These are phyloP conservation scores for Collariella sp. DNA, from an alignment of 495 filamentous ascomycete species.

Conservation along the genomic window DNA sequence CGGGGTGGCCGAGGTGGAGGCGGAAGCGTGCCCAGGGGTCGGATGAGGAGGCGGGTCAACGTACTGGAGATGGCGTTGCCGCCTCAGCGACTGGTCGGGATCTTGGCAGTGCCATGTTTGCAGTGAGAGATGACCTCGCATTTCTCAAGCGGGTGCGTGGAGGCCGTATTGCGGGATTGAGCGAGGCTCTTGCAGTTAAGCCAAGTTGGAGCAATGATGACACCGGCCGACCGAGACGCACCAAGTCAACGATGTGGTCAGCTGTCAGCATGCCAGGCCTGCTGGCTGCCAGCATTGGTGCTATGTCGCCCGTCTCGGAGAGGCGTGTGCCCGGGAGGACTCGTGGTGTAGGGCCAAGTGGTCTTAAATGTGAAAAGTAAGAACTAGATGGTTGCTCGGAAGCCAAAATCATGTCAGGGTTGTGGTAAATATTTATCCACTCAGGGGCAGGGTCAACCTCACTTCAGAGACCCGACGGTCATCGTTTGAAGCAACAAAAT, in stretches of 20 bases:
- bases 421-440: too few relatives aligned
- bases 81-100: not conserved
- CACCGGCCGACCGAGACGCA: not conserved
- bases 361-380: too few relatives aligned
- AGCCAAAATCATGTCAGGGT: too few relatives aligned
- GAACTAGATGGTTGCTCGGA: too few relatives aligned
- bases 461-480: too few relatives aligned
- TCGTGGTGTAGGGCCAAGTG: too few relatives aligned
- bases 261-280: slow-evolving; percentile 6
- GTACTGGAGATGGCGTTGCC: not conserved
- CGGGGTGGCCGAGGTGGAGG: not conserved
- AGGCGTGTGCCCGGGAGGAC: too few relatives aligned
- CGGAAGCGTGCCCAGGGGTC: not conserved
- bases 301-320: not conserved
- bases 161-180: not conserved
- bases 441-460: too few relatives aligned
- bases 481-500: too few relatives aligned
- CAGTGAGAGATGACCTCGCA: not conserved
- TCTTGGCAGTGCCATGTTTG: not conserved
- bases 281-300: slow-evolving; percentile 3
- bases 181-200: not conserved
- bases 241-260: not conserved
- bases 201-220: not conserved
- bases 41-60: not conserved
- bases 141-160: slow-evolving; percentile 7